A percentile compares a stretch with the other conserved stretches of the same genome.
phyloP scores from a whole-genome alignment of 441 rosid genomes.

The Croton setiger region DNA sequence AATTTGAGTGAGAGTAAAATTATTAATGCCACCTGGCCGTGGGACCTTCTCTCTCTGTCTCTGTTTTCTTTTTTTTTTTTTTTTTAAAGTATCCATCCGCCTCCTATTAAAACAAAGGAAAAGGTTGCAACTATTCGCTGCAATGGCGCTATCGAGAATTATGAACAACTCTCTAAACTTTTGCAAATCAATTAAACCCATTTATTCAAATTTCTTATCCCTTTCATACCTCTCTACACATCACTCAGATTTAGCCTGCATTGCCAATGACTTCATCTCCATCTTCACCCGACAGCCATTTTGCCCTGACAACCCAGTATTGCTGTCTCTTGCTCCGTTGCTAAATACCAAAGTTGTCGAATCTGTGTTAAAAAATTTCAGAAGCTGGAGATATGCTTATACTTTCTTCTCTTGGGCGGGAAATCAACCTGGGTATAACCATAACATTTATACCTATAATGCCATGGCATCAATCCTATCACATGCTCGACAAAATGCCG shows the following conservation, averaged over 20 bases:
- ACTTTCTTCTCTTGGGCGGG: constrained; percentile 74
- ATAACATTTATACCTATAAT: constrained; percentile 68
- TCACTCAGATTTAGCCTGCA: constrained; percentile 27
- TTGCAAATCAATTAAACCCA: constrained; percentile 19
- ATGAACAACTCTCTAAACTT: constrained; percentile 11
- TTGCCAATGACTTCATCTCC: constrained; percentile 25
- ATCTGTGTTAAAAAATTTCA: constrained; percentile 48
- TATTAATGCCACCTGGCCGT: too few species aligned
- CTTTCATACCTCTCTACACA: constrained; percentile 15
- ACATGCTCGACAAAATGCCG: constrained; percentile 89
- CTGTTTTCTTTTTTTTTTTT: too few species aligned
- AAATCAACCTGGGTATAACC: constrained; percentile 52
- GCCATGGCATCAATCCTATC: constrained; percentile 87
- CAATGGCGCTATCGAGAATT: constrained; percentile 20
- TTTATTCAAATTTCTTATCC: constrained; percentile 1
- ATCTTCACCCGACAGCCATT: constrained; percentile 49
- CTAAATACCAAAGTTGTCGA: constrained; percentile 73
- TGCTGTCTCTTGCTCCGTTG: constrained; percentile 46
- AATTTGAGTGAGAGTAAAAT: too few species aligned
- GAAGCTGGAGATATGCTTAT: constrained; percentile 54
- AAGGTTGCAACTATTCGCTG: neutral
- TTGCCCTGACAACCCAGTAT: constrained; percentile 42
- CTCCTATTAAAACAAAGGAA: too few species aligned
- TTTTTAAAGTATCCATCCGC: too few species aligned
- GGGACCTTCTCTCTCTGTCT: too few species aligned